A percentile compares a stretch with the other conserved stretches of the same genome.
Conservation (phyloP, 1,284 basidiomycete species). For the Cryptococcus amylolentus region DNA sequence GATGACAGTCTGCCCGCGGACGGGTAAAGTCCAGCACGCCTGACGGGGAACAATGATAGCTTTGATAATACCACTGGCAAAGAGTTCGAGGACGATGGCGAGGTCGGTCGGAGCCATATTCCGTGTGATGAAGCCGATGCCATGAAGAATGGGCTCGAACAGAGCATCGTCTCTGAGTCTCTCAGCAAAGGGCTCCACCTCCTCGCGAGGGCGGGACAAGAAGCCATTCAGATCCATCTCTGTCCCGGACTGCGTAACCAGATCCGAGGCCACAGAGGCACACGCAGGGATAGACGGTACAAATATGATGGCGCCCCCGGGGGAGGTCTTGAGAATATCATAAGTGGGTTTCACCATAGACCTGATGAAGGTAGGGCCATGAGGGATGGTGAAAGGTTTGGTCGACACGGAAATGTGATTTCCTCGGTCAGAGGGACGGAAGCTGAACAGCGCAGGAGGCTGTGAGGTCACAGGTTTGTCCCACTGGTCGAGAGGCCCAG, state of each 20-base stretch:
- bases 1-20: conserved; percentile 74
- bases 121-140: conserved; percentile 84
- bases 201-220: conserved; percentile 59
- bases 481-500: conserved; percentile 27
- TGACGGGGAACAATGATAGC: conserved; percentile 80
- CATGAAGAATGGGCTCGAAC: conserved; percentile 75
- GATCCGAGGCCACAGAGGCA: conserved; percentile 69
- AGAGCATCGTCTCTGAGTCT: conserved; percentile 66
- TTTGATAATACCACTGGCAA: conserved; percentile 72
- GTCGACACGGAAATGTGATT: conserved; percentile 68
- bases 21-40: conserved; percentile 78
- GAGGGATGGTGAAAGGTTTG: conserved; percentile 79
- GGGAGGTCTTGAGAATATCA: conserved; percentile 52
- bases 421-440: conserved; percentile 77
- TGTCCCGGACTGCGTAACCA: conserved; percentile 82
- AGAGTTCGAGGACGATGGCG: conserved; percentile 76
- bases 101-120: conserved; percentile 68
- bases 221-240: conserved; percentile 72
- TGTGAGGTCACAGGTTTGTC: neutral
- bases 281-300: conserved; percentile 84
- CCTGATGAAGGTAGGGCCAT: conserved; percentile 83
- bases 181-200: conserved; percentile 61
- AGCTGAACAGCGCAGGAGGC: conserved; percentile 65
- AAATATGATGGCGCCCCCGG: conserved; percentile 72
- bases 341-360: conserved; percentile 90